Base-by-base conservation (phyloP, 2,329 filamentous ascomycete species). In the Fusarium tricinctum region DNA sequence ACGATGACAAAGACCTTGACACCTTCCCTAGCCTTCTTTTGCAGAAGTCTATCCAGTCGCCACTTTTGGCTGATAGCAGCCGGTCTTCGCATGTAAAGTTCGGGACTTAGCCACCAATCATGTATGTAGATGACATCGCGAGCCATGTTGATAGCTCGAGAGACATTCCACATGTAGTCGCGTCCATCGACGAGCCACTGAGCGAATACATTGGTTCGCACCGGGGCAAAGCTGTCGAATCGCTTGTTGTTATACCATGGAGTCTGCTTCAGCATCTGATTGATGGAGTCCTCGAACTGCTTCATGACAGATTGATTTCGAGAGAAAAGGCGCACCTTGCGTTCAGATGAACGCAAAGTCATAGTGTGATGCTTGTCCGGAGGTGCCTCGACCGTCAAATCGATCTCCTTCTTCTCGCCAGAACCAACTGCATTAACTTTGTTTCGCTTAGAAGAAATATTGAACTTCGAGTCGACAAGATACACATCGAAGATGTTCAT, bases 131-230 rank as follows among this genome's bases (percentile, higher is more conserved):
- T 95, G 65, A 98, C 95, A 81, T 98, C 96, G 74, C 93, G 93
- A 10, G 96, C 96, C 89, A 97, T 97, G 77, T 93, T 96, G 74
- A 99, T 97, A 14, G 96, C 96, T 68, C 95, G 89, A 13, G 95
- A 98, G 9, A 98, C 94, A 77, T 97, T 97, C 96, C 96, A 99
- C 95, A 98, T 98, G 83, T 98, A 97, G 78, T 99, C 96, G 71
- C 96, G 89, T 17, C 93, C 96, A 79, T 99, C 96, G 1, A 99
- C 95, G 10, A 99, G 87, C 94, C 95, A 98, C 75, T 97, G 94
- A 3, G 94, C 94, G 80, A 95, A 96, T 28, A 96, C 94, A 43
- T 91, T 91, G 46, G 88, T 89, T 62, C 96, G 88, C 3, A 98
- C 91, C 1, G 96, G 96, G 0, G 96, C 94, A 80, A 97, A 99